These are phyloP conservation scores for Fusarium buharicum DNA, from an alignment of 2,329 filamentous ascomycete genomes.

Conservation along the genomic window DNA sequence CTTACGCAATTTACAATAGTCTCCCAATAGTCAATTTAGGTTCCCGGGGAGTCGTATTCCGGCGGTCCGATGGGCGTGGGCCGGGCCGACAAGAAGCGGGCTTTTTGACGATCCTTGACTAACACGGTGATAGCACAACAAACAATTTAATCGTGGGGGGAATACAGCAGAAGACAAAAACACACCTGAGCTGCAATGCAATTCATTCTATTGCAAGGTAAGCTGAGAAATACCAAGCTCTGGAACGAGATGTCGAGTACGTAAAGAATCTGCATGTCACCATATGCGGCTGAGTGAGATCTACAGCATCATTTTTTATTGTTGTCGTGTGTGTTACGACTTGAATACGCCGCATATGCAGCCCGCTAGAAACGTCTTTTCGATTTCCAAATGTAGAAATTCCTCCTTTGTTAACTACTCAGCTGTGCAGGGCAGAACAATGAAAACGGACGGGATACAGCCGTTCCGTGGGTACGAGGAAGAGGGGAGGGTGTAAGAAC, in stretches of 20 bases:
- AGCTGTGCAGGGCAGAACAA: conserved; percentile 14
- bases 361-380: conserved; percentile 15
- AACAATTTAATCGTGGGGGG: too few relatives aligned
- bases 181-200: too few relatives aligned
- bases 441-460: too few relatives aligned
- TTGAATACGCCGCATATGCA: conserved; percentile 25
- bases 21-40: not conserved
- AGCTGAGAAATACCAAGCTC: too few relatives aligned
- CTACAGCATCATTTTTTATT: not conserved
- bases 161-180: too few relatives aligned
- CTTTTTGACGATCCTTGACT: not conserved
- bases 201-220: too few relatives aligned
- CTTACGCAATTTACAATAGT: too few relatives aligned
- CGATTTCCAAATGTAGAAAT: not conserved
- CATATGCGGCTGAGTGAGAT: conserved; percentile 33
- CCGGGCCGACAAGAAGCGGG: not conserved
- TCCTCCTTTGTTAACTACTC: conserved; percentile 14
- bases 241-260: too few relatives aligned
- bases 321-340: not conserved
- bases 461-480: not conserved
- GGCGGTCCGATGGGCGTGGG: not conserved
- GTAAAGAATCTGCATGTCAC: conserved; percentile 15
- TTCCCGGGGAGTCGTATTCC: not conserved
- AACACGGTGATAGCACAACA: not conserved
- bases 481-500: not conserved